Evolutionary conservation across 345 rosid genomes (phyloP), one percentile per base, ranked within the genome.

Genomic region (Dipteronia sinensis): DNA sequence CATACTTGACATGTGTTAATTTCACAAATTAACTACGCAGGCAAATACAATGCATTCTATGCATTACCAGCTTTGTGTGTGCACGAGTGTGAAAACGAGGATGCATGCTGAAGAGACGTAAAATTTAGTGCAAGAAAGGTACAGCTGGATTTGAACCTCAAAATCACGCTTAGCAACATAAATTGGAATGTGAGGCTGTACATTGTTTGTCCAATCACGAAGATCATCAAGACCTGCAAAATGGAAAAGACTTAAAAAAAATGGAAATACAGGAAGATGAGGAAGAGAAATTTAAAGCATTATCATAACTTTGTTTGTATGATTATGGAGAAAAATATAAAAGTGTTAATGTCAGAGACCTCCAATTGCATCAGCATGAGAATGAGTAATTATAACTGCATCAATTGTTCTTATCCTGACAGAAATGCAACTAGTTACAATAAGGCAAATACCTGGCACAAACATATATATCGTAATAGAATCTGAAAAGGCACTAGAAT

Each of bases 321-420:
- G 72, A 73, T 70, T 9, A 81, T 42, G 77, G 74, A 71, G 69
- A 66, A 69, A 71, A 67, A 82, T 61, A 59, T 78, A 76, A 70
- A 89, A 85, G 86, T 76, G 79, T 84, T 85, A 77, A 81, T 84
- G 89, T 75, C 84, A 82, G 92, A 93, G 94, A 95, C 98, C 97
- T 95, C 99, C 97, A 85, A 93, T 90, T 78, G 98, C 97, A 86
- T 93, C 93, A 84, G 99, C 99, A 89, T 92, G 98, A 83, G 98
- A 93, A 90, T 95, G 99, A 84, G 99, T 95, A 77, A 95, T 92
- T 84, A 93, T 73, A 90, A 93, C 99, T 69, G 96, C 98, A 88
- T 90, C 99, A 86, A 95, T 87, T 85, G 97, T 90, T 92, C 99
- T 92, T 93, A 90, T 85, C 99, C 97, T 92, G 94, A 81, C 88